These are phyloP conservation scores for Coemansia erecta DNA, from an alignment of 192 early-diverging fungal species.

Conservation along the genomic window DNA sequence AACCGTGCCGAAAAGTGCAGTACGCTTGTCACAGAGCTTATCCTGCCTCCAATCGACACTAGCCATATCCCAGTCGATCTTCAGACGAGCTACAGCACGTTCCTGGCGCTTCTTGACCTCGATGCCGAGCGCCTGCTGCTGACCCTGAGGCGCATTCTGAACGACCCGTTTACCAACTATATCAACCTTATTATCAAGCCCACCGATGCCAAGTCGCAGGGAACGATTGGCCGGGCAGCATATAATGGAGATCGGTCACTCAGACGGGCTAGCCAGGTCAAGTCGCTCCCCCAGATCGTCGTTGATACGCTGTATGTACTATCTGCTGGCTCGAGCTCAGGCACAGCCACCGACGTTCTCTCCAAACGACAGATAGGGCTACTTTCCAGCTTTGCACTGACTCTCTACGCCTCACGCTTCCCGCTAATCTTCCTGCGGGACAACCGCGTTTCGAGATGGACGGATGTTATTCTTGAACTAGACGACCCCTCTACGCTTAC, in stretches of 20 bases:
- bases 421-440: constrained; percentile 43
- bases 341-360: background rate
- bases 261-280: constrained; percentile 50
- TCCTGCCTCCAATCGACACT: constrained; percentile 28
- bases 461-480: constrained; percentile 23
- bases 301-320: constrained; percentile 37
- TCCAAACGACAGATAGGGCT: constrained; percentile 31
- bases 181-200: constrained; percentile 49
- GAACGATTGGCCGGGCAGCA: background rate
- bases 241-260: constrained; percentile 30
- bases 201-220: background rate
- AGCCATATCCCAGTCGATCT: constrained; percentile 1
- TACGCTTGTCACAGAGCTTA: constrained; percentile 26
- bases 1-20: constrained; percentile 38
- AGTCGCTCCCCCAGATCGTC: constrained; percentile 40
- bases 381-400: constrained; percentile 39
- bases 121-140: constrained; percentile 30
- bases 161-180: constrained; percentile 37
- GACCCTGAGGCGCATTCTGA: constrained; percentile 29
- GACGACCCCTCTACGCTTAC: constrained; percentile 32
- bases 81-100: constrained; percentile 14
- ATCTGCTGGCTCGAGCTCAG: constrained; percentile 7
- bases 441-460: constrained; percentile 26
- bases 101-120: constrained; percentile 26
- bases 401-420: constrained; percentile 43